phyloP scores from a whole-genome alignment of 2,329 filamentous ascomycete genomes.

The Colletotrichum tropicale region DNA sequence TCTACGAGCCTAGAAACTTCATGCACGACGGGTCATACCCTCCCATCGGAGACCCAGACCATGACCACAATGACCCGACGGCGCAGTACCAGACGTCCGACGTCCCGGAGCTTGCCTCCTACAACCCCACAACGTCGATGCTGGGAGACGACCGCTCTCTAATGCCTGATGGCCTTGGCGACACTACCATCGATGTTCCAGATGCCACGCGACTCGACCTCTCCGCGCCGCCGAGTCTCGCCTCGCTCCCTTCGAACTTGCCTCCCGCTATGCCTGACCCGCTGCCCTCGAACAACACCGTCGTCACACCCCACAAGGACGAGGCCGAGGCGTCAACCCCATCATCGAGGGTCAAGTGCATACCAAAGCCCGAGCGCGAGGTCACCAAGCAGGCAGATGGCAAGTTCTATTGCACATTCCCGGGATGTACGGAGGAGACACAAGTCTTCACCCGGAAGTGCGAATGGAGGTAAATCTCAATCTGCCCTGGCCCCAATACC shows the following conservation, averaged over 20 bases:
- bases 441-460: conserved; percentile 80
- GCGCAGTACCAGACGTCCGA: conserved; percentile 39
- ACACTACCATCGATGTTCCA: conserved; percentile 39
- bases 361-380: conserved; percentile 63
- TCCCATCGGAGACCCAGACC: conserved; percentile 48
- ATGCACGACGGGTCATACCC: conserved; percentile 54
- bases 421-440: conserved; percentile 69
- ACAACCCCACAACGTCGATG: conserved; percentile 42
- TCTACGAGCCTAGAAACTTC: conserved; percentile 55
- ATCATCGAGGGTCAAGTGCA: conserved; percentile 51
- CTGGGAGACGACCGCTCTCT: conserved; percentile 40
- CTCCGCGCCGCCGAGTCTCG: conserved; percentile 24
- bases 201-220: conserved; percentile 45
- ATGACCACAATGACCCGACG: conserved; percentile 36
- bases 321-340: conserved; percentile 16
- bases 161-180: conserved; percentile 38
- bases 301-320: conserved; percentile 3
- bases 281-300: conserved; percentile 25
- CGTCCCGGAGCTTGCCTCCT: conserved; percentile 47
- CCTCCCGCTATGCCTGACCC: conserved; percentile 34
- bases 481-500: neutral
- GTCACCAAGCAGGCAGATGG: conserved; percentile 69
- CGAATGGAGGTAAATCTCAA: conserved; percentile 83
- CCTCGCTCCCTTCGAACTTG: conserved; percentile 36
- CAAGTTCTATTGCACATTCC: conserved; percentile 77